Percentiles rank a stretch among this genome's conserved stretches.
Conservation (phyloP, 768 basidiomycete genomes). For the Agrocybe chaxingu region DNA sequence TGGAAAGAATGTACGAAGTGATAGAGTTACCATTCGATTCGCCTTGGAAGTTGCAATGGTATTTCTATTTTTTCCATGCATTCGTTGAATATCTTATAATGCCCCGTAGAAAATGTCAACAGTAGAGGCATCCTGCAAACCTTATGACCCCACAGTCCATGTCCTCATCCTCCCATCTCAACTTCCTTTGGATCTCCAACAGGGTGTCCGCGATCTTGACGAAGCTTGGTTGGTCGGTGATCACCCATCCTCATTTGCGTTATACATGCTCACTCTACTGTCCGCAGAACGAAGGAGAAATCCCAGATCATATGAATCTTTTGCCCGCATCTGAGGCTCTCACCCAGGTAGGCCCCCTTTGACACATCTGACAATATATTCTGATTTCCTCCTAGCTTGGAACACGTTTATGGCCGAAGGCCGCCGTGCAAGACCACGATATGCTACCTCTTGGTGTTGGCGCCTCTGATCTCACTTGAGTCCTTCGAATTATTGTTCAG, state of each 20-base stretch:
- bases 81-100: neutral
- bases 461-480: neutral
- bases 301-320: slow-evolving; percentile 80
- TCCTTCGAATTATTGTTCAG: too few relatives aligned
- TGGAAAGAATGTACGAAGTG: slow-evolving; percentile 59
- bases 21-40: slow-evolving; percentile 56
- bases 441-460: slow-evolving; percentile 61
- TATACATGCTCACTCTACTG: slow-evolving; percentile 5
- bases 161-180: slow-evolving; percentile 70
- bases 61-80: slow-evolving; percentile 2
- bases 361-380: slow-evolving; percentile 1
- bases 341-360: slow-evolving; percentile 43
- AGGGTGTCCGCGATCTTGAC: slow-evolving; percentile 68
- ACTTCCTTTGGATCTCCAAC: slow-evolving; percentile 66
- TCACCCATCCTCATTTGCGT: neutral
- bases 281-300: slow-evolving; percentile 44
- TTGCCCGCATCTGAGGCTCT: slow-evolving; percentile 54
- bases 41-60: slow-evolving; percentile 61
- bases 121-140: slow-evolving; percentile 48
- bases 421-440: slow-evolving; percentile 40
- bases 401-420: slow-evolving; percentile 48
- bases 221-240: slow-evolving; percentile 54
- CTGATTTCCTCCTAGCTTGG: slow-evolving; percentile 41
- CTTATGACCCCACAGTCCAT: slow-evolving; percentile 74
- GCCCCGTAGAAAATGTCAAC: slow-evolving; percentile 48